Percentiles rank a stretch among this genome's conserved stretches.
phyloP scores from a whole-genome alignment of 2,329 filamentous ascomycete species.

The Setomelanomma holmii region DNA sequence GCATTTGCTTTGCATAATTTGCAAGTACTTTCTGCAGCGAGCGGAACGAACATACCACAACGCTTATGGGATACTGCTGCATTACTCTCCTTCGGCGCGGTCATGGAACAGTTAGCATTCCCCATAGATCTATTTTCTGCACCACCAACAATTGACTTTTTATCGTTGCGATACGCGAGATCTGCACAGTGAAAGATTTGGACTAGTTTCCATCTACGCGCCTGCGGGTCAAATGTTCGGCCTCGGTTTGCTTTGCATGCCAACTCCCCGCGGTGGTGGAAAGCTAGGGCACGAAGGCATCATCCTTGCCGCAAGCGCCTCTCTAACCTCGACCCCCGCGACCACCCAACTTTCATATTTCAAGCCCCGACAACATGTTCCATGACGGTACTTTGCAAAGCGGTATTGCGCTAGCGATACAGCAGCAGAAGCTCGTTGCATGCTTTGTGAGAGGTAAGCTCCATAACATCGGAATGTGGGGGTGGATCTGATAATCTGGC shows the following conservation, averaged over 20 bases:
- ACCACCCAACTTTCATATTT: slow-evolving; percentile 17
- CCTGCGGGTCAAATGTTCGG: background rate
- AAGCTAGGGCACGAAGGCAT: slow-evolving; percentile 11
- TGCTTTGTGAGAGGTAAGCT: slow-evolving; percentile 80
- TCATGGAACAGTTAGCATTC: slow-evolving; percentile 34
- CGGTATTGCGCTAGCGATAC: slow-evolving; percentile 78
- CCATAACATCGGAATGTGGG: slow-evolving; percentile 17
- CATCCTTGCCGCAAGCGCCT: slow-evolving; percentile 22
- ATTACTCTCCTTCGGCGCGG: slow-evolving; percentile 40
- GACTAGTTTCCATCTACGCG: background rate
- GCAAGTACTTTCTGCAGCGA: slow-evolving; percentile 18
- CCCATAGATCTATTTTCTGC: slow-evolving; percentile 37
- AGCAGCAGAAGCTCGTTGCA: slow-evolving; percentile 77
- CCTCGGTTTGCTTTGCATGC: slow-evolving; percentile 16
- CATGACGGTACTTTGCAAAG: slow-evolving; percentile 80
- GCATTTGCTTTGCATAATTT: slow-evolving; percentile 30
- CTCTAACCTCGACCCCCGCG: slow-evolving; percentile 24
- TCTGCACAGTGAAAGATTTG: background rate
- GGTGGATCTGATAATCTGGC: slow-evolving; percentile 9
- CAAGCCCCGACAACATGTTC: slow-evolving; percentile 67
- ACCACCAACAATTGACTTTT: background rate
- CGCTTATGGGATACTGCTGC: slow-evolving; percentile 29
- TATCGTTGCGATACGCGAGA: background rate
- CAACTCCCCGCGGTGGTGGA: slow-evolving; percentile 14
- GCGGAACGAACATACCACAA: slow-evolving; percentile 25